Conservation (phyloP, 768 basidiomycete genomes). For the Suillus weaverae region DNA sequence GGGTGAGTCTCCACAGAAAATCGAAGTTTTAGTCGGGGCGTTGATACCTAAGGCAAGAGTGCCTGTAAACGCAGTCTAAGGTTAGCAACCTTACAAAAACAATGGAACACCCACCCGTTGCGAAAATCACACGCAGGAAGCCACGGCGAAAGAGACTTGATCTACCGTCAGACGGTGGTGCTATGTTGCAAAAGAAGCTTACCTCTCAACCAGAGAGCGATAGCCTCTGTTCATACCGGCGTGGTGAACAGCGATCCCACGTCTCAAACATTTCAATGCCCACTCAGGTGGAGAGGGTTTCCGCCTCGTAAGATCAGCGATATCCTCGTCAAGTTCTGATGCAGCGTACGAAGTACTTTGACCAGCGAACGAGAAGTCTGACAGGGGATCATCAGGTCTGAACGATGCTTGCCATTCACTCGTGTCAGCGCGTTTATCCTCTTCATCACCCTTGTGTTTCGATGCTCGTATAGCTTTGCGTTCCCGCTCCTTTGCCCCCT, state of each 20-base stretch:
- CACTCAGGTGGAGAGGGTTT: conserved; percentile 39
- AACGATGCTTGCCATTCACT: conserved; percentile 54
- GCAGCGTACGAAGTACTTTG: conserved; percentile 42
- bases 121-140: conserved; percentile 63
- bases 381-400: conserved; percentile 55
- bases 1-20: conserved; percentile 65
- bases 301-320: conserved; percentile 35
- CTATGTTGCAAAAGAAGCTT: neutral
- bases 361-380: conserved; percentile 62
- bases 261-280: conserved; percentile 47
- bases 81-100: neutral
- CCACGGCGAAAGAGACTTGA: conserved; percentile 60
- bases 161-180: conserved; percentile 4
- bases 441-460: conserved; percentile 37
- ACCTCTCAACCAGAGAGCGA: conserved; percentile 59
- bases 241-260: conserved; percentile 73
- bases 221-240: conserved; percentile 67
- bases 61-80: conserved; percentile 33
- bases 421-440: conserved; percentile 24
- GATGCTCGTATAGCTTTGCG: conserved; percentile 41
- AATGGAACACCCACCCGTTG: conserved; percentile 46
- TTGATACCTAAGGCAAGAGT: conserved; percentile 77
- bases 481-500: conserved; percentile 47
- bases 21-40: conserved; percentile 64
- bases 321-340: conserved; percentile 49